Conservation (phyloP, 805 yeast genomes). For the Teunomyces aglyptinius region DNA sequence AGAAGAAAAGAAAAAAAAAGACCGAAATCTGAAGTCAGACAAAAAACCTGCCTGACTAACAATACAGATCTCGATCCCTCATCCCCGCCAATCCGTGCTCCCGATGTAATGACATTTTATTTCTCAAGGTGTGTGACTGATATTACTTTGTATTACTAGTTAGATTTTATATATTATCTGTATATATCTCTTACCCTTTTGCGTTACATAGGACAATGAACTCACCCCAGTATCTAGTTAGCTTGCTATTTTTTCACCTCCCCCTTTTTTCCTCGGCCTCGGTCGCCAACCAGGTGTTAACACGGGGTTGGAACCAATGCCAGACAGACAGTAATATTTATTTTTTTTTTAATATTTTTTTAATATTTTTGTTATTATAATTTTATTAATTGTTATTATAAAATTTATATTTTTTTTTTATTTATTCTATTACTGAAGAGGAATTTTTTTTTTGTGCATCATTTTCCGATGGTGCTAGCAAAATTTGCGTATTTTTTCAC, state of each 20-base stretch:
- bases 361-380: not conserved
- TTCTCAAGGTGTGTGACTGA: slow-evolving; percentile 1
- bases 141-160: slow-evolving; percentile 3
- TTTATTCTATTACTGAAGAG: not conserved
- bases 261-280: not conserved
- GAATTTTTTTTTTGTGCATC: not conserved
- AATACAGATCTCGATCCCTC: not conserved
- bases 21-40: not conserved
- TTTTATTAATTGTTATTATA: not conserved
- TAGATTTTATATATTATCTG: not conserved
- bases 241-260: not conserved
- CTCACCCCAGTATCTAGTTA: not conserved
- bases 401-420: not conserved
- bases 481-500: not conserved
- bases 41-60: not conserved
- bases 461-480: not conserved
- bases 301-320: not conserved
- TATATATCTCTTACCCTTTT: not conserved
- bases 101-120: slow-evolving; percentile 2
- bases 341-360: not conserved
- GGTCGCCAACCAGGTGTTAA: not conserved
- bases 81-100: not conserved
- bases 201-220: not conserved
- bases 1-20: not conserved
- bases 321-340: not conserved